Base-by-base conservation (phyloP, 192 early-diverging fungal genomes). In the Anaeromyces robustus region DNA sequence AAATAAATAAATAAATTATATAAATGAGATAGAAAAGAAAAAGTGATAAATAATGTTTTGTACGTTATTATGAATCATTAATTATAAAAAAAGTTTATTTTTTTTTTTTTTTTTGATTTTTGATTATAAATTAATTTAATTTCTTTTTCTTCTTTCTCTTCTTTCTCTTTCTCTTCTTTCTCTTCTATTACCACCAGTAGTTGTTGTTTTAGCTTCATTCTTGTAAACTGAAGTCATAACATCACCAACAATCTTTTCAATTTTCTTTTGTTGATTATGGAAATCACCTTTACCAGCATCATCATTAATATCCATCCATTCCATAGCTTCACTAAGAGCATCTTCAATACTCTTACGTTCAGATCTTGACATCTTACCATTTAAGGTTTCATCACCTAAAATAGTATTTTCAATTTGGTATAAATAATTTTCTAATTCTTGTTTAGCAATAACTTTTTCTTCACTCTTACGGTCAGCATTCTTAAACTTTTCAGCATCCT, bases 401-500 rank as follows among this genome's bases (percentile, higher is more conserved):
- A 68, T 68, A n/a, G 52, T 68, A 68, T 68, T 68, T 68, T 68
- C 52, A 68, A 89, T 85, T 83, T 91, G 90, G 91, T 92, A 92
- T 84, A 94, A 86, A 81, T 92, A 89, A 80, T 86, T 86, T 88
- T 94, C 94, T 80, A 95, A 88, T 80, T 93, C 92, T 88, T 94
- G 93, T 88, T 92, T 93, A 85, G 94, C 92, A 86, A 92, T 89
- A 84, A 94, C 90, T 77, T 88, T 87, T 78, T 91, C 90, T 86
- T 94, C 92, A 81, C 89, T 90, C 83, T 90, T 86, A 85, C 89
- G 87, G 86, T 95, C 94, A 82, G 90, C 87, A 82, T 94, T 91
- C 87, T 90, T 90, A 87, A 92, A 94, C 91, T 94, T 89, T 88
- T 96, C 94, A 82, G 96, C 95, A 81, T 97, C 96, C 37, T 83